Evolutionary conservation across 1,284 basidiomycete genomes (phyloP).

Genomic region (Fomitopsis betulina): DNA sequence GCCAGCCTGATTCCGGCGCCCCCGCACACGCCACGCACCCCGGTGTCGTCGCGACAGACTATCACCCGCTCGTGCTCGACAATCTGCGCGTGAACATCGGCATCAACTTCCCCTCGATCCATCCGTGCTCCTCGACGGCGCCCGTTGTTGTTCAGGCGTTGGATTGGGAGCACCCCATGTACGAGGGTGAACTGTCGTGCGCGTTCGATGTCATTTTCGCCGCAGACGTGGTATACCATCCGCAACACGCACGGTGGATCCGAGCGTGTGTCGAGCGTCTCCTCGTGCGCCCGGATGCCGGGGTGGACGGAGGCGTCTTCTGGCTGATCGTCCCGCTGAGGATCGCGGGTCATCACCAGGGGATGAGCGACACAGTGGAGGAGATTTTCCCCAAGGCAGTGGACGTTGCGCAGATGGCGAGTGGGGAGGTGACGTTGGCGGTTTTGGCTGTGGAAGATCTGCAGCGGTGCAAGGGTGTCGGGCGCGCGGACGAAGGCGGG

Average conservation of each 20-base stretch:
- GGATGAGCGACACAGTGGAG: constrained; percentile 53
- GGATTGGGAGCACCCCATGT: constrained; percentile 56
- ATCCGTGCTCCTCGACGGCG: constrained; percentile 3
- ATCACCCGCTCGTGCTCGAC: constrained; percentile 68
- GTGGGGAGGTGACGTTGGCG: constrained; percentile 25
- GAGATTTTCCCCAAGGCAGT: constrained; percentile 42
- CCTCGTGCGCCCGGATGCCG: constrained; percentile 35
- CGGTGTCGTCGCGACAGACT: constrained; percentile 73
- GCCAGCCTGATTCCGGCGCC: neutral
- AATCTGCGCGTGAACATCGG: constrained; percentile 67
- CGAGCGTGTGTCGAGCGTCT: constrained; percentile 48
- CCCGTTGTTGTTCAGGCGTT: constrained; percentile 44
- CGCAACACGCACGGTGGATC: constrained; percentile 64
- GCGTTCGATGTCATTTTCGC: constrained; percentile 57
- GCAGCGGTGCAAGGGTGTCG: constrained; percentile 45
- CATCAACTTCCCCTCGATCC: constrained; percentile 43
- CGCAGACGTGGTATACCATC: constrained; percentile 48
- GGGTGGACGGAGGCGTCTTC: constrained; percentile 42
- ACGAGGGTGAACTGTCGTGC: constrained; percentile 47
- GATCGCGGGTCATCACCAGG: constrained; percentile 62
- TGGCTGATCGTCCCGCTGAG: constrained; percentile 72
- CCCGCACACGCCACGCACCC: neutral
- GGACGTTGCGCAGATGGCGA: neutral
- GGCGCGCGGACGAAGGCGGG: constrained; percentile 64
- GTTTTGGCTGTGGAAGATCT: constrained; percentile 44